These are phyloP conservation scores for Neurospora sp. DNA, from an alignment of 495 filamentous ascomycete genomes.

Conservation along the genomic window DNA sequence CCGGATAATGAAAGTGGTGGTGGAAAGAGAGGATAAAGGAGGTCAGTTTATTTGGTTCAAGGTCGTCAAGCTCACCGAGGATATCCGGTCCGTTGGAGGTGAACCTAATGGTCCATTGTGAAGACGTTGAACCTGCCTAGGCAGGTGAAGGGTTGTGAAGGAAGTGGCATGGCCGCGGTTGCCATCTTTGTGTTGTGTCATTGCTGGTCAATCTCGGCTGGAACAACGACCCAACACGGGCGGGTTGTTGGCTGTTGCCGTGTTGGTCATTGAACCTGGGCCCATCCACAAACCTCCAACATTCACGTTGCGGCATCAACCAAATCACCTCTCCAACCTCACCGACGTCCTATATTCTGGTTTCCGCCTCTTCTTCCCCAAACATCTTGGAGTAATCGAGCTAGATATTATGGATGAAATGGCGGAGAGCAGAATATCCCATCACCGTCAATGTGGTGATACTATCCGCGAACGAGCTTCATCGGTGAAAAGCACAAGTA, in stretches of 20 bases:
- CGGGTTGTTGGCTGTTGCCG: not conserved
- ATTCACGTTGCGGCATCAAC: not conserved
- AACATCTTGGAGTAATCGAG: not conserved
- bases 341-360: not conserved
- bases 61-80: too few relatives aligned
- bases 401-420: not conserved
- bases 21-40: not conserved
- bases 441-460: not conserved
- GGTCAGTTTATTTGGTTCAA: not conserved
- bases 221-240: not conserved
- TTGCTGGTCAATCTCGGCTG: not conserved
- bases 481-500: not conserved
- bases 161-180: not conserved
- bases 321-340: not conserved
- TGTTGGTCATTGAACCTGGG: not conserved
- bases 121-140: not conserved
- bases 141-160: not conserved
- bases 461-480: not conserved
- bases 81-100: too few relatives aligned
- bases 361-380: not conserved
- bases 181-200: not conserved
- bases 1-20: not conserved
- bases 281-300: not conserved
- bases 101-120: too few relatives aligned
- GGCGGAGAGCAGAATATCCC: not conserved